phyloP scores from a whole-genome alignment of 805 yeast genomes.

The Candida xiaguanensis region DNA sequence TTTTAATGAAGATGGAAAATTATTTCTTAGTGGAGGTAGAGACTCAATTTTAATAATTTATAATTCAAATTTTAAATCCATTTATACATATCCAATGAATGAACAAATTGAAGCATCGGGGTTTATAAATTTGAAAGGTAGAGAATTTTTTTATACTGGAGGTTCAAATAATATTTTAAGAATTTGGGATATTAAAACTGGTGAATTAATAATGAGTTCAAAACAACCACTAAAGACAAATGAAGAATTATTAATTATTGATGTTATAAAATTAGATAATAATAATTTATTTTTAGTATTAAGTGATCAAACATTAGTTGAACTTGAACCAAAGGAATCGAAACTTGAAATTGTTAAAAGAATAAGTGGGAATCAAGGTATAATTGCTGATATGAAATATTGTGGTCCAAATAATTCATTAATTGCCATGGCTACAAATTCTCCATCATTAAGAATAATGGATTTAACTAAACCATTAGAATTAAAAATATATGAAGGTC shows the following conservation, averaged over 20 bases:
- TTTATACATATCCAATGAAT: constrained; percentile 65
- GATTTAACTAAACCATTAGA: constrained; percentile 60
- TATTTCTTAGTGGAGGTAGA: constrained; percentile 80
- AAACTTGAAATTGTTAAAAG: constrained; percentile 45
- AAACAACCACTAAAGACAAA: constrained; percentile 49
- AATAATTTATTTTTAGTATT: constrained; percentile 47
- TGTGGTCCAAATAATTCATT: constrained; percentile 58
- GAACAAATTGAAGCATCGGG: constrained; percentile 75
- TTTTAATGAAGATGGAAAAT: constrained; percentile 49
- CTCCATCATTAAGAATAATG: constrained; percentile 79
- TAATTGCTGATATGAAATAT: constrained; percentile 82
- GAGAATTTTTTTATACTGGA: constrained; percentile 57
- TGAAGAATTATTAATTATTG: constrained; percentile 72
- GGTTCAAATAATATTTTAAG: constrained; percentile 73
- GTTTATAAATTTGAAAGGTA: constrained; percentile 31
- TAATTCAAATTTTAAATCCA: constrained; percentile 51
- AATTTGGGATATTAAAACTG: constrained; percentile 56
- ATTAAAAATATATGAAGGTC: constrained; percentile 70
- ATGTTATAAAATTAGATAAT: constrained; percentile 43
- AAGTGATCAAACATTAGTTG: constrained; percentile 80
- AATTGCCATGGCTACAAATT: constrained; percentile 88
- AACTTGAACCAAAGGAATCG: constrained; percentile 30
- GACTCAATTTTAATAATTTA: constrained; percentile 71
- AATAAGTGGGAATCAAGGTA: constrained; percentile 93
- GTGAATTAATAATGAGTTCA: constrained; percentile 43